Evolutionary conservation across 2,329 filamentous ascomycete species (phyloP), one percentile per base, ranked within the genome.

Genomic region (Cladorrhinum sp.): DNA sequence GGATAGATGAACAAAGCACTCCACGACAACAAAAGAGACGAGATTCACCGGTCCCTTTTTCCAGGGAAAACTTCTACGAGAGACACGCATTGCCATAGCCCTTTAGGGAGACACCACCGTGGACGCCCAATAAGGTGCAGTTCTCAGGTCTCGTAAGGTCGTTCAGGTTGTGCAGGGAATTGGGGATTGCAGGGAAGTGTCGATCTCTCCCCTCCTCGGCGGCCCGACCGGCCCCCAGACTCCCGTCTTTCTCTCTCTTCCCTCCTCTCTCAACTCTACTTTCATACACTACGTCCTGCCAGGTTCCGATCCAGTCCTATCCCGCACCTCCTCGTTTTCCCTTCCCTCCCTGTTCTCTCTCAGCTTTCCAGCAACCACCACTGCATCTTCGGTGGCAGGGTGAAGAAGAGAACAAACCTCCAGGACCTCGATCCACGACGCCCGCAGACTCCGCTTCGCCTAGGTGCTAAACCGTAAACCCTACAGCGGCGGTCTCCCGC

Each of bases 161-260:
- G n/a, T 21, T 21, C 16, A 46, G 18, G 42, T 21, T 46, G 42
- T 46, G 18, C 16, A 46, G 6, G 42, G 18, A 21, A 46, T 46
- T 46, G 7, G 42, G 10, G 42, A 46, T 46, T 46, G 61, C 59
- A 62, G 55, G 55, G 55, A 57, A 62, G 50, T 56, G 65, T 57
- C 53, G 64, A 67, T 67, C 65, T 55, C 57, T 64, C 57, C 64
- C 62, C 52, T 56, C 42, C 52, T 65, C 50, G 62, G 63, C 62
- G 55, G 49, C 54, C 54, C 33, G 33, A 55, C 60, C 59, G 62
- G 39, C 55, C 66, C 61, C 64, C 58, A 60, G 60, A 61, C 36
- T 58, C 51, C 58, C 60, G 58, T 56, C 55, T 59, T 58, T 57
- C 54, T 55, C 55, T 51, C 57, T 54, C 58, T 49, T 54, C 59